phyloP scores from a whole-genome alignment of 495 filamentous ascomycete genomes.

The Hypoxylon lienhwacheense region DNA sequence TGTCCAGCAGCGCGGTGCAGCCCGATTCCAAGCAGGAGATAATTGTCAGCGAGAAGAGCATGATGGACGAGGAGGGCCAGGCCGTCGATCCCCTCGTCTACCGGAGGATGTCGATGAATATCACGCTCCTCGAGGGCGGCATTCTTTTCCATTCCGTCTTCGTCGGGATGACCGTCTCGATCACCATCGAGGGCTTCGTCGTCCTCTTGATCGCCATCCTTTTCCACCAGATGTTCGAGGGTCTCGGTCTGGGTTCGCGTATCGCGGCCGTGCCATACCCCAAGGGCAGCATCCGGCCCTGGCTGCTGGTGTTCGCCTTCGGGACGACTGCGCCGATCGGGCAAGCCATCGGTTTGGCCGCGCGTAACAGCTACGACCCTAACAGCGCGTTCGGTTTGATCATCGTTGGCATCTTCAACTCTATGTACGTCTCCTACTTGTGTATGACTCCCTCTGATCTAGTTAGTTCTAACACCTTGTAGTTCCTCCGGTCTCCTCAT shows the following conservation, averaged over 20 bases:
- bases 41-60: conserved; percentile 33
- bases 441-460: neutral
- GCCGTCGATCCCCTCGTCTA: conserved; percentile 49
- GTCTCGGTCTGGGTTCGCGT: conserved; percentile 66
- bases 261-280: conserved; percentile 59
- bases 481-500: conserved; percentile 62
- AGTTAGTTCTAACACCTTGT: conserved; percentile 2
- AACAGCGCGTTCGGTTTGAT: conserved; percentile 65
- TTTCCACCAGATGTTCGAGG: conserved; percentile 74
- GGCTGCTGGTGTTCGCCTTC: conserved; percentile 65
- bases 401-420: conserved; percentile 69
- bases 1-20: conserved; percentile 9
- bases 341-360: conserved; percentile 60
- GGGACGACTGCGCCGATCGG: conserved; percentile 62
- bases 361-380: conserved; percentile 63
- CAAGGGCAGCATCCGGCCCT: conserved; percentile 55
- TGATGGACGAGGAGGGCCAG: conserved; percentile 46
- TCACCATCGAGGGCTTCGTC: conserved; percentile 64
- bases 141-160: conserved; percentile 65
- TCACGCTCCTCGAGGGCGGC: conserved; percentile 58
- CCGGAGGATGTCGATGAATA: conserved; percentile 55
- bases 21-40: conserved; percentile 21
- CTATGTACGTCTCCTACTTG: conserved; percentile 52
- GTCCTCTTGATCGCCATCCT: conserved; percentile 68
- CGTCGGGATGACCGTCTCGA: conserved; percentile 68